Evolutionary conservation across 192 early-diverging fungal genomes (phyloP), one percentile per base, ranked within the genome.

Genomic region (Thoreauomyces humboldtii): DNA sequence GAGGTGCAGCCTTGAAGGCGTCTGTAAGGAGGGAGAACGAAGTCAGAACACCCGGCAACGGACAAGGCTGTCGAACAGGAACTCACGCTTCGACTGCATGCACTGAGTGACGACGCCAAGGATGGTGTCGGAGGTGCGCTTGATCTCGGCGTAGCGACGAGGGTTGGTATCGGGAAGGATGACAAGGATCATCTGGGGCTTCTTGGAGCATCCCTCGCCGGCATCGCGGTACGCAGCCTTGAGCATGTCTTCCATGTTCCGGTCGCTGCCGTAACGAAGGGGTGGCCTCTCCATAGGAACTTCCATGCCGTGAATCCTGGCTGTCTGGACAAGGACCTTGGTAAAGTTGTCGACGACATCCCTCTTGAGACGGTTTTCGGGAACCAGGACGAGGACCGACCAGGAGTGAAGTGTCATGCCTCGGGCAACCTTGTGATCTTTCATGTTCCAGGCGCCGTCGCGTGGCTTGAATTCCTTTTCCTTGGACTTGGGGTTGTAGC

Each of bases 21-120:
- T 90, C 51, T 50, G 42, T 5, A 11, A 34, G 17, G 4, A 37
- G 41, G 37, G 37, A 36, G 54, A 0, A 53, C 15, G 1, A 4
- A 22, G 47, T 48, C 22, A 48, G 24, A 51, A 5, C 7, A 54
- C 11, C 19, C 9, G 14, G 33, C 42, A 47, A 29, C 25, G 51
- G 11, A 51, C 19, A n/a, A n/a, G n/a, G n/a, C n/a, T n/a, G n/a
- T n/a, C n/a, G n/a, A n/a, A 24, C 12, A 69, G 42, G 12, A 0
- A 68, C 69, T 37, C 46, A 71, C 69, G 82, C 65, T 74, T 86
- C 25, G 76, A 70, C 55, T 85, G 88, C 62, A 94, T 77, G 75
- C 91, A 93, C 78, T 97, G 94, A n/a, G 92, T 94, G 12, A 89
- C 80, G 47, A 95, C 62, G n/a, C 90, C 92, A 27, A 92, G 75